Base-by-base conservation (phyloP, 2,329 filamentous ascomycete genomes). In the Alternaria sp. region DNA sequence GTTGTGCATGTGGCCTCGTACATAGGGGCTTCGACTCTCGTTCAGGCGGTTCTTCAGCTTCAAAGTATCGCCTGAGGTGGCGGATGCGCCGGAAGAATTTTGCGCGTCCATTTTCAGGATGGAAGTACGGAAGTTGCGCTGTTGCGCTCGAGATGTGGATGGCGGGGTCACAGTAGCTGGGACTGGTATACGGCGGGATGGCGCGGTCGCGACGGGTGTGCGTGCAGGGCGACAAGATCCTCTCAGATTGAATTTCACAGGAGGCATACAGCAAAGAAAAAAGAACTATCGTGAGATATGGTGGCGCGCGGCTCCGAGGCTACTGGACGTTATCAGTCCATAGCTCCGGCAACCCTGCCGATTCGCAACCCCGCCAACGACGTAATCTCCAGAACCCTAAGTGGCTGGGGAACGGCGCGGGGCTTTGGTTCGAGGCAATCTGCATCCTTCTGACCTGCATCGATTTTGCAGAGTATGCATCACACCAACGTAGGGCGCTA, bases 1-100 rank as follows among this genome's bases (percentile, higher is more conserved):
- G 77, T 96, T 97, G 69, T 90, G 84, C 77, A 89, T 87, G 76
- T 96, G 93, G 50, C 86, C 88, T 58, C 89, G 88, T 74, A 91
- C 88, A 81, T 91, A 91, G 57, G 89, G 89, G 68, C 87, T 90
- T 70, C 85, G 85, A 76, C 87, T 89, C 74, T 89, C 84, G 52
- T 77, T 80, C 57, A 88, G 83, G 65, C 85, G 83, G 73, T 90
- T 91, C 36, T 78, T 78, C 60, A 88, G 78, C 69, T 76, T 74
- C 62, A 79, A 55, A 20, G 63, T 69, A 52, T 76, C 69, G 30
- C 65, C 65, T 27, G 61, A 44, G 14, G 68, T 43, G 22, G 60
- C 46, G 38, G 61, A 25, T 7, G 50, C 56, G 32, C 62, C 60
- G 4, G 70, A 65, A 18, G 67, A 54, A 56, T 65, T 65, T 45